Conservation (phyloP, 129 eudicot genomes). For the Lactuca saligna region DNA sequence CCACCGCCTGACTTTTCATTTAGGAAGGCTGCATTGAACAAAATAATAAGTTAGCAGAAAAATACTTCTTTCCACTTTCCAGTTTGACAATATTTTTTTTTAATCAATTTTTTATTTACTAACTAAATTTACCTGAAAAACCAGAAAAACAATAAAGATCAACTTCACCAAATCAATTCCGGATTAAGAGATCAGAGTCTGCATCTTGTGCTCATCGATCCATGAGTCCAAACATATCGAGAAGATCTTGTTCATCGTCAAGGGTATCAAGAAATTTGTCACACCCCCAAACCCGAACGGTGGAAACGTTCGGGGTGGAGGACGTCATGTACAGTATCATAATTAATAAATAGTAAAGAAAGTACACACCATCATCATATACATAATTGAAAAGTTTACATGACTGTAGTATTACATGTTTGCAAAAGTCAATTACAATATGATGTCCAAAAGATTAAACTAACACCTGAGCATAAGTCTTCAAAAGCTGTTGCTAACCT, state of each 20-base stretch:
- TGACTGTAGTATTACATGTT: too few species aligned
- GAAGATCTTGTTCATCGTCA: conserved; percentile 40
- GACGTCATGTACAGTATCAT: too few species aligned
- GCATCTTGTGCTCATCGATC: conserved; percentile 34
- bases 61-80: not conserved
- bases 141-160: conserved; percentile 51
- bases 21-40: conserved; percentile 36
- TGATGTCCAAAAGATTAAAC: too few species aligned
- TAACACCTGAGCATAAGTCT: too few species aligned
- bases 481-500: too few species aligned
- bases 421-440: too few species aligned
- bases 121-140: conserved; percentile 10
- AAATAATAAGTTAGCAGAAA: conserved; percentile 48
- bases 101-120: not conserved
- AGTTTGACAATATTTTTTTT: not conserved
- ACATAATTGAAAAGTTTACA: too few species aligned
- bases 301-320: too few species aligned
- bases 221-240: conserved; percentile 23
- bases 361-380: too few species aligned
- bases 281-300: too few species aligned
- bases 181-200: conserved; percentile 57
- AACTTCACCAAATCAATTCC: conserved; percentile 56
- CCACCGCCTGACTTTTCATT: conserved; percentile 49
- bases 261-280: too few species aligned
- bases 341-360: too few species aligned